Evolutionary conservation across 257 asterid species (phyloP), one percentile per base, ranked within the genome.

Genomic region (Solanum sparsipilum): DNA sequence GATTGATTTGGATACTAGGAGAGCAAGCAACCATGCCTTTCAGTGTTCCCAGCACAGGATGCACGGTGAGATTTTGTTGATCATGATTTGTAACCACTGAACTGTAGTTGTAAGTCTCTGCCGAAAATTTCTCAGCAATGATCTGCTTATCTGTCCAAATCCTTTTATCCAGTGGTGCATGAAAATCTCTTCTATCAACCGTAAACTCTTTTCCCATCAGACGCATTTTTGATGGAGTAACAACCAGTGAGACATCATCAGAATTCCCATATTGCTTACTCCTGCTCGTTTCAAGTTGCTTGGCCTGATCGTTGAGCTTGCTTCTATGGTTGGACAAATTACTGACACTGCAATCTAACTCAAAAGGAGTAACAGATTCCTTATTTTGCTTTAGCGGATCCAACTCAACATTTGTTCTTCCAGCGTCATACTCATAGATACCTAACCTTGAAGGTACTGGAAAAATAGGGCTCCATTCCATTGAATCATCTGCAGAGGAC

Each of bases 201-300:
- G 84, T 88, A 56, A 95, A 92, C 89, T 94, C 96, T 88, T 95
- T 88, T 10, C 98, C 98, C 98, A 94, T 95, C 91, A 95, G 88
- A 29, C 98, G 98, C 94, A 94, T 93, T 72, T 93, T 95, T 38
- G 98, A 86, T 65, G 89, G 91, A 67, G 92, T 56, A n/a, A 86
- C 89, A 70, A 46, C 91, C 71, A 88, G 85, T 31, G 88, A 86
- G 76, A 90, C 23, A 29, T 81, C 76, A 85, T 88, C 88, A 79
- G 91, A 86, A 85, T 88, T 81, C 7, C 88, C 86, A 63, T 16
- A 86, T 15, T 86, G 86, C 88, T 35, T 90, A 88, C 88, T 84
- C 85, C 81, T 88, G 87, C 84, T 92, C 44, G 36, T 90, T 88
- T 90, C 91, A n/a, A 81, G 89, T 63, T 85, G 89, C 85, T 83